Percentiles rank a stretch among this genome's conserved stretches.
Evolutionary conservation across 768 basidiomycete genomes (phyloP).

Genomic region (Tulasnella sp.): DNA sequence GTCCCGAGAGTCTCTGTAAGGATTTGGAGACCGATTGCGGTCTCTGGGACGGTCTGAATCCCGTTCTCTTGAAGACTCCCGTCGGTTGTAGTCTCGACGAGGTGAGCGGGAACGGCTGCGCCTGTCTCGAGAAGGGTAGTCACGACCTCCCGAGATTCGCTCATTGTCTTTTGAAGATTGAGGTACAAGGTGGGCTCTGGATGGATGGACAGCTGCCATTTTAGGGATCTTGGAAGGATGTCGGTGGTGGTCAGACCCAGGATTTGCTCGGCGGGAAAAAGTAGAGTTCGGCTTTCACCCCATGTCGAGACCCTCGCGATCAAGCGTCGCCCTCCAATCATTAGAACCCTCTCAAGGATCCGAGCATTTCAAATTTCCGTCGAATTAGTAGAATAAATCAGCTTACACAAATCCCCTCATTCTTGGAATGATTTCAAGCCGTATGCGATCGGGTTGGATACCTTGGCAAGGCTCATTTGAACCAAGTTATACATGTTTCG

Average conservation of each 20-base stretch:
- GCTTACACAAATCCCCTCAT: too few species aligned
- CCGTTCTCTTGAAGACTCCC: background rate
- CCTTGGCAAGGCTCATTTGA: too few species aligned
- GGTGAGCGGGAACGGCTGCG: conserved; percentile 11
- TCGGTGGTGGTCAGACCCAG: background rate
- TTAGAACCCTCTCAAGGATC: too few species aligned
- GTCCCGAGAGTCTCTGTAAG: background rate
- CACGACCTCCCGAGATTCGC: conserved; percentile 16
- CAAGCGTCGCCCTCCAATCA: too few species aligned
- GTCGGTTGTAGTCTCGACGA: background rate
- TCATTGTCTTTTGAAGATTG: conserved; percentile 25
- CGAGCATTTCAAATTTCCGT: too few species aligned
- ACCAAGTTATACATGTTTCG: too few species aligned
- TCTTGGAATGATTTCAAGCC: too few species aligned
- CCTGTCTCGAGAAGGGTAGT: background rate
- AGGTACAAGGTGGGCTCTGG: conserved; percentile 55
- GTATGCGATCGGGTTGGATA: too few species aligned
- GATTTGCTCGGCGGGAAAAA: background rate
- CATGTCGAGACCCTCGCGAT: too few species aligned
- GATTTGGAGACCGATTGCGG: background rate
- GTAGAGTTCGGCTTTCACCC: background rate
- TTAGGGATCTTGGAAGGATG: background rate
- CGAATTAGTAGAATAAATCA: too few species aligned
- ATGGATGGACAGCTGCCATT: conserved; percentile 70
- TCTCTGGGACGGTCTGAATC: background rate